These are phyloP conservation scores for Podaxis sp. DNA, from an alignment of 768 basidiomycete genomes.

Conservation along the genomic window DNA sequence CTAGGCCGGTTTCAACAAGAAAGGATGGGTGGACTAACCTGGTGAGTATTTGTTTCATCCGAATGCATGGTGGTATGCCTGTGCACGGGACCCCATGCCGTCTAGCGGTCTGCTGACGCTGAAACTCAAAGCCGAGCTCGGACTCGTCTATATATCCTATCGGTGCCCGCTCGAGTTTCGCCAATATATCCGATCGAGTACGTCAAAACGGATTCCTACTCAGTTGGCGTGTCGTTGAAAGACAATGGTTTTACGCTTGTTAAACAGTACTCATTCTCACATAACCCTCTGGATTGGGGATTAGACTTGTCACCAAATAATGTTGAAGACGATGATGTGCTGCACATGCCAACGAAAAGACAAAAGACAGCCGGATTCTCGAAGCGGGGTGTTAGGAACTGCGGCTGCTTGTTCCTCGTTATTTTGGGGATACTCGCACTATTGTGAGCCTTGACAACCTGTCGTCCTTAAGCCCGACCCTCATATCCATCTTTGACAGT, in stretches of 20 bases:
- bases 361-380: constrained; percentile 45
- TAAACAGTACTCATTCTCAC: constrained; percentile 43
- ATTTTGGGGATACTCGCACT: constrained; percentile 41
- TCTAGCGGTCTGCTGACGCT: not conserved
- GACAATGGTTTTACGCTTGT: not conserved
- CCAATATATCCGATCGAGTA: constrained; percentile 23
- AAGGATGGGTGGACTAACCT: constrained; percentile 11
- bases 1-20: not conserved
- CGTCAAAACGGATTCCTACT: not conserved
- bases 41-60: constrained; percentile 1
- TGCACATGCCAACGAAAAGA: constrained; percentile 17
- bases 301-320: constrained; percentile 38
- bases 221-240: not conserved
- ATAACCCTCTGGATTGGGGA: constrained; percentile 56
- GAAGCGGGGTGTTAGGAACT: constrained; percentile 62
- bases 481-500: constrained; percentile 14
- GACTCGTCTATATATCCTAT: constrained; percentile 29
- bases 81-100: not conserved
- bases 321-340: constrained; percentile 38
- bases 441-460: constrained; percentile 47
- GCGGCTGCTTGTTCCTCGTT: constrained; percentile 48
- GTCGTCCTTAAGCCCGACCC: not conserved
- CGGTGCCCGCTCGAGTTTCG: constrained; percentile 25
- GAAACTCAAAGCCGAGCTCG: constrained; percentile 19
- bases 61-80: not conserved